phyloP scores from a whole-genome alignment of 1,284 basidiomycete genomes.

The Boletus albobrunnescens region DNA sequence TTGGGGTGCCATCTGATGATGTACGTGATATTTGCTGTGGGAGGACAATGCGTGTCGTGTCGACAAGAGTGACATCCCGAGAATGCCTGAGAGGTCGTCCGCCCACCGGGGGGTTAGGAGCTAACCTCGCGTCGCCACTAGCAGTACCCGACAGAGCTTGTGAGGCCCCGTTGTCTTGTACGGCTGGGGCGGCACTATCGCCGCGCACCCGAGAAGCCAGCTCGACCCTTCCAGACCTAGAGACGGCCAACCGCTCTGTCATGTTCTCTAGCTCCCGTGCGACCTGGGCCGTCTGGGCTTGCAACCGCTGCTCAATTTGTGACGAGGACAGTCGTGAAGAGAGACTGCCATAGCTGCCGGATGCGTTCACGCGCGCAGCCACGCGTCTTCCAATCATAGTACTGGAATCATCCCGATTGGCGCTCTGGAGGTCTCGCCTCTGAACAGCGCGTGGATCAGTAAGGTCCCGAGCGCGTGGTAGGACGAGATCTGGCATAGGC shows the following conservation, averaged over 20 bases:
- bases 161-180: constrained; percentile 1
- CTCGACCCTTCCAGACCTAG: constrained; percentile 24
- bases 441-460: constrained; percentile 13
- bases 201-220: constrained; percentile 17
- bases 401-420: constrained; percentile 36
- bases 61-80: constrained; percentile 19
- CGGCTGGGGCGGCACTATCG: constrained; percentile 1
- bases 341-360: constrained; percentile 18
- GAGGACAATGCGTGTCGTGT: constrained; percentile 20
- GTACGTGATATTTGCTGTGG: constrained; percentile 28
- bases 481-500: constrained; percentile 30
- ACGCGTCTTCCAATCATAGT: constrained; percentile 51
- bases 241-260: constrained; percentile 21
- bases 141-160: constrained; percentile 1
- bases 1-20: constrained; percentile 23
- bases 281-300: constrained; percentile 31
- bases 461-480: constrained; percentile 18
- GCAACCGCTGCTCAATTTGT: constrained; percentile 29
- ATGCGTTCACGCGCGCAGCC: constrained; percentile 41
- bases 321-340: constrained; percentile 20
- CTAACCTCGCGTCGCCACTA: constrained; percentile 8
- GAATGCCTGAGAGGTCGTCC: constrained; percentile 16
- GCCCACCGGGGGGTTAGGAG: constrained; percentile 5
- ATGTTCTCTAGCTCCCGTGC: constrained; percentile 36
- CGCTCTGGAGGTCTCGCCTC: constrained; percentile 19